Evolutionary conservation across 768 basidiomycete genomes (phyloP).

Genomic region (Rhodotorula babjevae): DNA sequence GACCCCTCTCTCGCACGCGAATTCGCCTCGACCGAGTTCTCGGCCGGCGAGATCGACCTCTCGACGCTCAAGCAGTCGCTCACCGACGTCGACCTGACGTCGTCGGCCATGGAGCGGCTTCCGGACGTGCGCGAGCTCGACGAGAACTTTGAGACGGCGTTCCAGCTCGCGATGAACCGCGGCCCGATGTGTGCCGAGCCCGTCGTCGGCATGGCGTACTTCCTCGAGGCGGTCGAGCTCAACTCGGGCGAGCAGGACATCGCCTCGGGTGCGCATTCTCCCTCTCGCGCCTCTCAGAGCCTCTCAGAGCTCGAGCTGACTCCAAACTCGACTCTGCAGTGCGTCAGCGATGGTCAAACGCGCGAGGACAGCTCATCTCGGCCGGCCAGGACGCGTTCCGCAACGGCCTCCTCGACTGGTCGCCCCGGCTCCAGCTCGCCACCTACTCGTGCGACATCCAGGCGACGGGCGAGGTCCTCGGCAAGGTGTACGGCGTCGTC

Average conservation of each 20-base stretch:
- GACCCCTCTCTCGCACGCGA: constrained; percentile 7
- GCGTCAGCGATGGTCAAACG: constrained; percentile 73
- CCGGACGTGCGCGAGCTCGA: constrained; percentile 60
- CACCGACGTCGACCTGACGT: constrained; percentile 11
- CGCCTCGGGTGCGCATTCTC: constrained; percentile 15
- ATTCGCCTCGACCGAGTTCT: constrained; percentile 19
- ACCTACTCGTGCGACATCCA: constrained; percentile 99
- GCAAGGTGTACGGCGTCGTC: constrained; percentile 94
- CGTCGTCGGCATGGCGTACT: constrained; percentile 84
- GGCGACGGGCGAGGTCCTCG: constrained; percentile 92
- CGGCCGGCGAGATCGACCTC: constrained; percentile 25
- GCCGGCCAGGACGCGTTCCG: constrained; percentile 83
- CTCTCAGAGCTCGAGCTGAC: no score
- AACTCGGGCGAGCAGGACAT: constrained; percentile 47
- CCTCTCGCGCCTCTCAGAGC: neutral
- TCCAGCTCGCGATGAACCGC: constrained; percentile 89
- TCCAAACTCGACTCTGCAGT: constrained; percentile 55
- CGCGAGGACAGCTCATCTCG: constrained; percentile 85
- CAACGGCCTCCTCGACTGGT: constrained; percentile 90
- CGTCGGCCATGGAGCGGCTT: constrained; percentile 5
- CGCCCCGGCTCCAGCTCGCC: constrained; percentile 88
- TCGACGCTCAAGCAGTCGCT: constrained; percentile 11
- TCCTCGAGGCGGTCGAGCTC: constrained; percentile 70
- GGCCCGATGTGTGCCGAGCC: constrained; percentile 95
- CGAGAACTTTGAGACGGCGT: constrained; percentile 80